These are phyloP conservation scores for Capsicum rhomboideum DNA, from an alignment of 257 asterid genomes.

Conservation along the genomic window DNA sequence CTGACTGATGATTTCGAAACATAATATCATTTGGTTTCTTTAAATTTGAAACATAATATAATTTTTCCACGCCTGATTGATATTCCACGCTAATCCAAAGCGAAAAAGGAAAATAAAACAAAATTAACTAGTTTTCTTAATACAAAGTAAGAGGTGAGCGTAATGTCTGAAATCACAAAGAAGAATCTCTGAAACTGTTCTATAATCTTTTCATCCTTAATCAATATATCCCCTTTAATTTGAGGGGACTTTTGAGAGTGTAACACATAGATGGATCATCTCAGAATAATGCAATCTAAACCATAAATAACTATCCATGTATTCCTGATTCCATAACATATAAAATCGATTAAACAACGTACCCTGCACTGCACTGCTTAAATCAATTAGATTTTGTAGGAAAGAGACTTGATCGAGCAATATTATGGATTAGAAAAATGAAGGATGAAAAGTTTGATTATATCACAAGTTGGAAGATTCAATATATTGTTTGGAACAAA, in stretches of 20 bases:
- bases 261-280: not conserved
- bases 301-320: not conserved
- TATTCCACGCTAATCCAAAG: not conserved
- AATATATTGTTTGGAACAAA: not conserved
- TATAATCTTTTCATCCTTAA: too few species aligned
- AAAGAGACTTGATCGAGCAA: not conserved
- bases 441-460: not conserved
- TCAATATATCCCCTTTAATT: too few species aligned
- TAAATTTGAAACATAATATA: too few species aligned
- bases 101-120: not conserved
- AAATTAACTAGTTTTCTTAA: not conserved
- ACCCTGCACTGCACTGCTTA: not conserved
- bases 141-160: not conserved
- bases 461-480: not conserved
- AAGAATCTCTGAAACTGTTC: too few species aligned
- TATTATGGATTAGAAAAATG: not conserved
- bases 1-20: too few species aligned
- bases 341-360: not conserved
- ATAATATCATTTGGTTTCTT: too few species aligned
- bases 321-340: not conserved
- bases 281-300: not conserved
- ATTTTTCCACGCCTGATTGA: too few species aligned
- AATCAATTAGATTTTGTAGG: not conserved
- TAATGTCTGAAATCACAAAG: not conserved
- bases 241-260: too few species aligned